Conservation (phyloP, 1,284 basidiomycete species). For the Heterobasidion irregulare region DNA sequence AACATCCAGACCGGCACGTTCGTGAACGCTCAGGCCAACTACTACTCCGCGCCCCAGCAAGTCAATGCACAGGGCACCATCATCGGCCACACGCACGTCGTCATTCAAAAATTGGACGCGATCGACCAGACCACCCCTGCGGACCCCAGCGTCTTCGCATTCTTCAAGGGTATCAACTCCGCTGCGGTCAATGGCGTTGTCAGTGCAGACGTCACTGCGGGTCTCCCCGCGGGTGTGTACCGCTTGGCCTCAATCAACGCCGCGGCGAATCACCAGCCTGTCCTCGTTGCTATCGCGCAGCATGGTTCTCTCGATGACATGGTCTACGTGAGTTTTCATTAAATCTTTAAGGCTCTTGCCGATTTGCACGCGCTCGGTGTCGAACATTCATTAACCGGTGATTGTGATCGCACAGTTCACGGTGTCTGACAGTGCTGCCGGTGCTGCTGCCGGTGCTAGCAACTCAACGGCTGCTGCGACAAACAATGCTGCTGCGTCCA, state of each 20-base stretch:
- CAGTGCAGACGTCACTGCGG: constrained; percentile 35
- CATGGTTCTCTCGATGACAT: constrained; percentile 43
- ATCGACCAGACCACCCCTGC: constrained; percentile 34
- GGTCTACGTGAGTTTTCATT: constrained; percentile 31
- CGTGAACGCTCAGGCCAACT: constrained; percentile 42
- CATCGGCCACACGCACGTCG: constrained; percentile 52
- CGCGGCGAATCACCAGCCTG: constrained; percentile 44
- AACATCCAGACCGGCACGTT: constrained; percentile 43
- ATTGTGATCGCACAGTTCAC: constrained; percentile 8
- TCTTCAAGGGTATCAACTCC: constrained; percentile 56
- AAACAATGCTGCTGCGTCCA: not conserved
- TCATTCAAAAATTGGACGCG: constrained; percentile 38
- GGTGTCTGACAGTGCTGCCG: constrained; percentile 6
- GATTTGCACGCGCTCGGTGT: not conserved
- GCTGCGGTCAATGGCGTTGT: constrained; percentile 36
- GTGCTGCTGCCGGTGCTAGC: not conserved
- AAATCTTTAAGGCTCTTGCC: not conserved
- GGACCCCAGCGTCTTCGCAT: constrained; percentile 44
- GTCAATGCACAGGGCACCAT: constrained; percentile 30
- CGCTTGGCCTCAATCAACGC: constrained; percentile 44
- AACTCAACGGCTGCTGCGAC: not conserved
- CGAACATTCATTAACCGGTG: not conserved
- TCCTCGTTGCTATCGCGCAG: constrained; percentile 41
- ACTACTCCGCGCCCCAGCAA: constrained; percentile 41
- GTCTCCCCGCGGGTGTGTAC: constrained; percentile 49